Conservation (phyloP, 1,139 yeast genomes). For the Candida mesenterica region DNA sequence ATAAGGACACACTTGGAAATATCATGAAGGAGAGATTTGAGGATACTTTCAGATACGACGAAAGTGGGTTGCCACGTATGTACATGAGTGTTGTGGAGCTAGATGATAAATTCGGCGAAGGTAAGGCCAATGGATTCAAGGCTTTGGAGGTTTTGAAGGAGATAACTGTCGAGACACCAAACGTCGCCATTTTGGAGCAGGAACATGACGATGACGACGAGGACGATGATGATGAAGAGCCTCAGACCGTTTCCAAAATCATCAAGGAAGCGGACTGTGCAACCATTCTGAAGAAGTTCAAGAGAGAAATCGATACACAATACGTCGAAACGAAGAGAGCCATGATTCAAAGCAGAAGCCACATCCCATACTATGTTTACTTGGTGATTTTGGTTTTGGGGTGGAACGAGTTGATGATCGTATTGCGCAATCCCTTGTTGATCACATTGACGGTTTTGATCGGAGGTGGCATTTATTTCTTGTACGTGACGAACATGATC, state of each 20-base stretch:
- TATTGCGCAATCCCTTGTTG: constrained; percentile 77
- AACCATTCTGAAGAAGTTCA: constrained; percentile 58
- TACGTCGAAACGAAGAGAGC: constrained; percentile 85
- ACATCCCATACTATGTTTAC: constrained; percentile 83
- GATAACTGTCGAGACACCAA: constrained; percentile 7
- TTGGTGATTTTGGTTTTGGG: constrained; percentile 73
- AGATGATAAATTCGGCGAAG: constrained; percentile 53
- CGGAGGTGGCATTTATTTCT: constrained; percentile 62
- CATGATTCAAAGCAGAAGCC: constrained; percentile 64
- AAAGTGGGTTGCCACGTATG: constrained; percentile 74
- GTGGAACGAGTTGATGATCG: constrained; percentile 94
- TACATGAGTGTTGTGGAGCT: constrained; percentile 78
- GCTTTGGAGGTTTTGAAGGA: constrained; percentile 9
- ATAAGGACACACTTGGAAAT: constrained; percentile 55
- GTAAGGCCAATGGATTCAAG: constrained; percentile 7
- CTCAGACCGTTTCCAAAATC: constrained; percentile 43
- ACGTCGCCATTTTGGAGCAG: constrained; percentile 21
- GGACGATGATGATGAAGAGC: constrained; percentile 36
- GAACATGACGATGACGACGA: constrained; percentile 31
- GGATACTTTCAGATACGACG: constrained; percentile 78
- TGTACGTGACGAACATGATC: constrained; percentile 70
- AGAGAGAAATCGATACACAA: constrained; percentile 74
- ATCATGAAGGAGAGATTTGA: constrained; percentile 74
- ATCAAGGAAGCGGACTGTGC: constrained; percentile 58
- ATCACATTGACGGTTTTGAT: constrained; percentile 55